Evolutionary conservation across 306 rosid genomes (phyloP), one percentile per base, ranked within the genome.

Genomic region (Inga laurina): DNA sequence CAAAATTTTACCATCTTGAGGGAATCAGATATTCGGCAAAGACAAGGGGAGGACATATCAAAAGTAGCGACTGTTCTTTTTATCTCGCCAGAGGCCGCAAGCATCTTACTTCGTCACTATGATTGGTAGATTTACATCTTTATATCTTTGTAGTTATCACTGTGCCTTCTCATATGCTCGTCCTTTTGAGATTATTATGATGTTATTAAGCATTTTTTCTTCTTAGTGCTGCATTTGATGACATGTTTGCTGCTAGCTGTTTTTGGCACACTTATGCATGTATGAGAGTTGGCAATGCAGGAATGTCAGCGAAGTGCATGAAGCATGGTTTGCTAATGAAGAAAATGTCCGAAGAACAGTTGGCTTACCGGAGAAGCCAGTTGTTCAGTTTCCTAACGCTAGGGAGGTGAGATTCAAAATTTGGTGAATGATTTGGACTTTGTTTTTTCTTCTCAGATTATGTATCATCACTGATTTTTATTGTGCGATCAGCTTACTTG

Each of bases 321-420:
- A 94, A 79, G 90, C 86, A 65, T 94, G 98, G 98, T 94, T 94
- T 86, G 93, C 91, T 51, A 91, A 94, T 78, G 97, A 94, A 86
- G 88, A 82, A 48, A 43, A 13, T 78, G 94, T 90, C 41, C 84
- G 97, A 68, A 87, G 85, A 73, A 59, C 68, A 15, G 90, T 92
- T 84, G 98, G 97, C 73, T 90, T 94, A 88, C 87, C 90, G 86
- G 92, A 88, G 77, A 82, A 74, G 34, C 92, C 90, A 45, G 85
- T 82, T 65, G 83, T 83, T 27, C 85, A 71, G 81, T 56, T 52
- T 81, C 68, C 81, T 77, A 66, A 84, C 83, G 85, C 80, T 54
- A 85, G 82, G 41, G 92, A 85, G 87, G 92, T 87, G 76, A 87
- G 85, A 75, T 74, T 69, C 75, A 67, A 44, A 54, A 49, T 49